Base-by-base conservation (phyloP, 73 alveolate species). In the Blepharisma japonicum region DNA sequence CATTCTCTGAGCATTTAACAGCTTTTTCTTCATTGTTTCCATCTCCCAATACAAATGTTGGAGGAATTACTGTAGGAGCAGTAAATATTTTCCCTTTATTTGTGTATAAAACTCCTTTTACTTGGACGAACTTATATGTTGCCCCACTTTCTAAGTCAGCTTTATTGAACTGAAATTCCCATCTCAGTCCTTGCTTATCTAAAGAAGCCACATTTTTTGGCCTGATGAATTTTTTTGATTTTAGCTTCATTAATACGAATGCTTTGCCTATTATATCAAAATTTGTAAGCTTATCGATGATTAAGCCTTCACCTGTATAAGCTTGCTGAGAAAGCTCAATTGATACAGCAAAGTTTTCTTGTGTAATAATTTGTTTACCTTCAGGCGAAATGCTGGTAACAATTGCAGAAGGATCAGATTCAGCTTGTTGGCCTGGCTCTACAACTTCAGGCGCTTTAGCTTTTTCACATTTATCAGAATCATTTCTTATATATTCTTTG, bases 291-390 rank as follows among this genome's bases (percentile, higher is more conserved):
- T n/a, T 9, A 4, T 61, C 74, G 0, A 61, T 25, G 23, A 61
- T 11, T 14, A 20, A 25, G 0, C 74, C 74, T 61, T 61, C 47
- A 20, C 23, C 48, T 14, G 74, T 61, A 25, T 18, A 61, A 20
- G 74, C 50, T 39, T 25, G 74, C 46, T 61, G 49, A 61, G 49
- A 18, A 61, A 61, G 47, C 23, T 61, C 74, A 61, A 61, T n/a
- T 25, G 39, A 8, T 2, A 61, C 39, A 61, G 46, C 0, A 8
- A 61, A 61, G 14, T 14, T 25, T 18, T 61, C 74, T 18, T 11
- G 18, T 61, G 67, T 53, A 53, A 53, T 53, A 53, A 4, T 53
- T 14, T 53, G 27, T 4, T 53, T 53, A 53, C 27, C 27, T 53
- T 53, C 67, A 53, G 27, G 23, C 27, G n/a, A 14, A 14, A 53